Evolutionary conservation across 2,329 filamentous ascomycete species (phyloP), one percentile per base, ranked within the genome.

Genomic region (Ilyonectria robusta): DNA sequence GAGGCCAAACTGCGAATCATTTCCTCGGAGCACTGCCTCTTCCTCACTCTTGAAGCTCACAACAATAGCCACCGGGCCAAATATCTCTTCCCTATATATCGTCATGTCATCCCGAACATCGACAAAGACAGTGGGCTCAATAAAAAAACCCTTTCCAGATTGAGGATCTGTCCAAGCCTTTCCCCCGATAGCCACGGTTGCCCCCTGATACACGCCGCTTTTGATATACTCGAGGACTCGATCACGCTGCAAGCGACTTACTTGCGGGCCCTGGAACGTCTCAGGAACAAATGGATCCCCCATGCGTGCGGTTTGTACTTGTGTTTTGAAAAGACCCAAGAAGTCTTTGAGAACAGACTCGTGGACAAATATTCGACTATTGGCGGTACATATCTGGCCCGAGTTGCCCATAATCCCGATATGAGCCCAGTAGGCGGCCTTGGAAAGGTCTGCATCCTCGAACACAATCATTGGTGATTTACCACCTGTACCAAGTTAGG

Each of bases 241-340:
- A 10, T 57, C 54, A 11, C 10, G 19, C n/a, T 57, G 54, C 4
- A 11, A 8, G 11, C 19, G 29, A 6, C 6, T 46, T 2, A 57
- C 40, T 8, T 57, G 54, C 3, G 54, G 54, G 11, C 54, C 54
- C 19, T 57, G 54, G 15, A 46, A 57, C 1, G 54, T 57, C 11
- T 33, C 40, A 8, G 4, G 23, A 9, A 1, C 21, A 15, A 46
- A 57, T 7, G 37, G 54, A 13, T 57, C 15, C 5, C 54, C 54
- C 4, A 57, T 17, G 23, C 3, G 7, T 2, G 7, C 8, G 10
- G 11, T 15, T 11, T 40, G 11, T 1, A 37, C 54, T 8, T 23
- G 3, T 1, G n/a, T 7, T 10, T 13, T 17, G 15, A 46, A 57
- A 4, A 4, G 7, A 6, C 42, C 53, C 8, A 55, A 19, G 8